Evolutionary conservation across 1,139 yeast species (phyloP).

Genomic region (Citeromyces siamensis): DNA sequence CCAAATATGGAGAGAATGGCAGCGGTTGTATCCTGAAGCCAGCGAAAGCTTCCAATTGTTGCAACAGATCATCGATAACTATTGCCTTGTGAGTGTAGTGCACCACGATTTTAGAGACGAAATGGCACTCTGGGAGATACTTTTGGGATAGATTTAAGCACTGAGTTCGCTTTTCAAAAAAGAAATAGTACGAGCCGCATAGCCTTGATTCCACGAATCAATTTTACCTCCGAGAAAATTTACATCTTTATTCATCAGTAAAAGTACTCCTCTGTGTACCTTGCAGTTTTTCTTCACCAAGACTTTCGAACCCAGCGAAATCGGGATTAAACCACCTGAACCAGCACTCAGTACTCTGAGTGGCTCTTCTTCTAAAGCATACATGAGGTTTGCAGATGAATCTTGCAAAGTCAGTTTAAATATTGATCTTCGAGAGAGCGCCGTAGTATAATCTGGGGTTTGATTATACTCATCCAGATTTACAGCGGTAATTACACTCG

Average conservation of each 20-base stretch:
- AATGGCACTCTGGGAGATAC: conserved; percentile 64
- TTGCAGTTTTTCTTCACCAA: neutral
- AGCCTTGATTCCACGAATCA: conserved; percentile 18
- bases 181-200: conserved; percentile 16
- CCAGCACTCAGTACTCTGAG: conserved; percentile 8
- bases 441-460: conserved; percentile 3
- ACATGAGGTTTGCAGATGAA: conserved; percentile 20
- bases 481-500: neutral
- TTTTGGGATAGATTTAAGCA: conserved; percentile 20
- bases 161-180: conserved; percentile 13
- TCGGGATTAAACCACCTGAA: neutral
- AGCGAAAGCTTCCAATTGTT: conserved; percentile 48
- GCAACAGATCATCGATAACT: conserved; percentile 44
- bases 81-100: conserved; percentile 69
- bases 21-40: conserved; percentile 53
- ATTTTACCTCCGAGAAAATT: conserved; percentile 22
- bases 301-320: conserved; percentile 4
- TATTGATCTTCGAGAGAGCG: conserved; percentile 8
- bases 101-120: conserved; percentile 77
- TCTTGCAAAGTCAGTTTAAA: conserved; percentile 26
- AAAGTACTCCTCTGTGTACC: conserved; percentile 4
- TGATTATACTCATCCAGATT: neutral
- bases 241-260: conserved; percentile 7
- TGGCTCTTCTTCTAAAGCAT: conserved; percentile 21
- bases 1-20: conserved; percentile 88